phyloP scores from a whole-genome alignment of 176 grass and related monocot species.

The Triticum timopheevii region DNA sequence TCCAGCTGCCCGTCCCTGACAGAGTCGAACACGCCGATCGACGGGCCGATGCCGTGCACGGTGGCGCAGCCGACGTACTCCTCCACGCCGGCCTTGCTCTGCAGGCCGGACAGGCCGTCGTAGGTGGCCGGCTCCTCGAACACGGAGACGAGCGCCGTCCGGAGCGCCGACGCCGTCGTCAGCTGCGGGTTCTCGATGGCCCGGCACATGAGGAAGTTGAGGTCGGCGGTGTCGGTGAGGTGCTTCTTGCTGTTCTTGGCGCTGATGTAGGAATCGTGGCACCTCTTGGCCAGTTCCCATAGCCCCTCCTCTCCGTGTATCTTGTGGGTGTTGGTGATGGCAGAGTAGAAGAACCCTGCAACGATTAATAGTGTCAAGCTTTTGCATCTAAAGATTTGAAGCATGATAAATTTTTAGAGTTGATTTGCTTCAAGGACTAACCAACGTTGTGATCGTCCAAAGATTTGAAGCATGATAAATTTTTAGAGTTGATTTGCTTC shows the following conservation, averaged over 20 bases:
- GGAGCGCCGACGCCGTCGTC: constrained; percentile 55
- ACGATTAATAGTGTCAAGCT: background rate
- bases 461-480: background rate
- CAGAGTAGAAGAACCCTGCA: constrained; percentile 84
- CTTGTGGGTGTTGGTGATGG: constrained; percentile 68
- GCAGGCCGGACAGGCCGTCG: constrained; percentile 24
- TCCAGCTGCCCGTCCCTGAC: constrained; percentile 67
- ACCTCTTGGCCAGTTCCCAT: constrained; percentile 82
- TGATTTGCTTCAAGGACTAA: constrained; percentile 22
- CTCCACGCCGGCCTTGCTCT: constrained; percentile 56
- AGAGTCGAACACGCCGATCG: constrained; percentile 66
- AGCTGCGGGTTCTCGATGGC: constrained; percentile 86
- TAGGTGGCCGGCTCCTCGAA: constrained; percentile 67
- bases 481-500: background rate
- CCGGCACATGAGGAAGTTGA: constrained; percentile 82
- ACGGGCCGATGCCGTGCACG: constrained; percentile 74
- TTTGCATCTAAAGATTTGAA: no score
- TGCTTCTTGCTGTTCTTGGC: constrained; percentile 78
- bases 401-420: no score
- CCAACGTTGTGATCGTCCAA: constrained; percentile 65
- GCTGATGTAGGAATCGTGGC: constrained; percentile 53
- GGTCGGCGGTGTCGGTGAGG: constrained; percentile 72
- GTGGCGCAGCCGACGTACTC: constrained; percentile 66
- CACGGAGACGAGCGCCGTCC: constrained; percentile 73
- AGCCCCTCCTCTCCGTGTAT: constrained; percentile 61